Percentiles rank a stretch among this genome's conserved stretches.
Conservation (phyloP, 169 alveolate species). For the Plasmodium ovale region DNA sequence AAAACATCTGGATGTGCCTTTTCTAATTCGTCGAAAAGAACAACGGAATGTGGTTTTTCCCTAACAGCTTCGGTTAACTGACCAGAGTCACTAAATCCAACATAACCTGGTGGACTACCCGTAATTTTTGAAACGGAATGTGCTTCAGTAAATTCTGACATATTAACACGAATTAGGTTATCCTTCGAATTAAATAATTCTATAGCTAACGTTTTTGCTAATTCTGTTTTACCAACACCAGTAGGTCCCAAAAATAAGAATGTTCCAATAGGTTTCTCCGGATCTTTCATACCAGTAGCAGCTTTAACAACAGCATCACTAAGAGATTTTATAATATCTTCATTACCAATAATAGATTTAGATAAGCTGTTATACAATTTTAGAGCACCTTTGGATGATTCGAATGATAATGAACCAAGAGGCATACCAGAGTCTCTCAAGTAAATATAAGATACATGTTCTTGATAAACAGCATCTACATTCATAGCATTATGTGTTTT, state of each 20-base stretch:
- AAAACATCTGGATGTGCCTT: conserved; percentile 76
- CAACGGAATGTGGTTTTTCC: conserved; percentile 78
- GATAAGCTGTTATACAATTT: conserved; percentile 81
- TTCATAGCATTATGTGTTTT: conserved; percentile 76
- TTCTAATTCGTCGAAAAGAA: conserved; percentile 75
- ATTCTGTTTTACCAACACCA: conserved; percentile 80
- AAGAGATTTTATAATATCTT: conserved; percentile 81
- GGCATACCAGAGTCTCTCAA: conserved; percentile 79
- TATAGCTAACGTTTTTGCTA: conserved; percentile 66
- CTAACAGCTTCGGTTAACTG: conserved; percentile 84
- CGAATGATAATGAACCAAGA: conserved; percentile 62
- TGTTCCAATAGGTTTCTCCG: conserved; percentile 78
- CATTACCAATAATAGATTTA: conserved; percentile 83
- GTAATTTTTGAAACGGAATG: conserved; percentile 80
- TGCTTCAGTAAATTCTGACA: conserved; percentile 84
- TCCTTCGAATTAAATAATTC: conserved; percentile 69
- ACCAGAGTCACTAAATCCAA: conserved; percentile 87
- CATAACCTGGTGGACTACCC: conserved; percentile 88
- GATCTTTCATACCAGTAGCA: conserved; percentile 72
- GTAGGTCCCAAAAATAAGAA: conserved; percentile 80
- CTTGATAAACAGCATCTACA: conserved; percentile 74
- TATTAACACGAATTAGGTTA: conserved; percentile 73
- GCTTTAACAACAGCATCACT: conserved; percentile 82
- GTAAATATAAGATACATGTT: conserved; percentile 71
- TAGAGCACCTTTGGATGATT: conserved; percentile 75